Base-by-base conservation (phyloP, 176 grass and related monocot species). In the Aegilops umbellulata region DNA sequence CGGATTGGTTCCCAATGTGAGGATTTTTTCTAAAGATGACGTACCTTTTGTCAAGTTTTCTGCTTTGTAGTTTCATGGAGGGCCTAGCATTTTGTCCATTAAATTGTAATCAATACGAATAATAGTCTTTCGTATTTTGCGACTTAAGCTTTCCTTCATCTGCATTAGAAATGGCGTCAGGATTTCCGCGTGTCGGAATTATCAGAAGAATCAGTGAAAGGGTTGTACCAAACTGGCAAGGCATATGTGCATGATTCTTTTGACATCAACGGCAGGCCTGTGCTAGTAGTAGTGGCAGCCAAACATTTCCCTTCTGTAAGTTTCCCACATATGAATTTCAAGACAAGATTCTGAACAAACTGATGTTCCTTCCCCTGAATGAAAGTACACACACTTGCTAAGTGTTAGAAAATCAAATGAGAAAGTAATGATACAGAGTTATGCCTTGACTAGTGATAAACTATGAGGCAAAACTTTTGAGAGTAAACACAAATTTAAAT, bases 181-280 rank as follows among this genome's bases (percentile, higher is more conserved):
- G 85, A 96, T 26, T 99, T 94, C 87, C 29, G 46, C 25, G 84
- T 93, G 68, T 88, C 92, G 22, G 84, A 88, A 67, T 87, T 99
- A 82, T 90, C 86, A 60, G 84, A 99, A 88, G 90, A 99, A 64
- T 92, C 94, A 3, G 87, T 99, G 47, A 89, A 90, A 86, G 83
- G 67, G 47, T 65, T 94, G 58, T 92, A 93, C 78, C 60, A 82
- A 87, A 99, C 94, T 72, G 80, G 92, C 87, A 96, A 96, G 31
- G 92, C 92, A 39, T 99, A 96, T 85, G 88, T 99, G 57, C 94
- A 96, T 83, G 90, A 95, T 85, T 90, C 73, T 82, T 77, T 91
- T 47, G 92, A 99, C 81, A 66, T 89, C 20, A 85, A 87, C 64
- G 94, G 82, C 23, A 85, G 94, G 82, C 92, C 97, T 41, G 94